A percentile compares a stretch with the other conserved stretches of the same genome.
phyloP scores from a whole-genome alignment of 1,284 basidiomycete species.

The Caloboletus inedulis region DNA sequence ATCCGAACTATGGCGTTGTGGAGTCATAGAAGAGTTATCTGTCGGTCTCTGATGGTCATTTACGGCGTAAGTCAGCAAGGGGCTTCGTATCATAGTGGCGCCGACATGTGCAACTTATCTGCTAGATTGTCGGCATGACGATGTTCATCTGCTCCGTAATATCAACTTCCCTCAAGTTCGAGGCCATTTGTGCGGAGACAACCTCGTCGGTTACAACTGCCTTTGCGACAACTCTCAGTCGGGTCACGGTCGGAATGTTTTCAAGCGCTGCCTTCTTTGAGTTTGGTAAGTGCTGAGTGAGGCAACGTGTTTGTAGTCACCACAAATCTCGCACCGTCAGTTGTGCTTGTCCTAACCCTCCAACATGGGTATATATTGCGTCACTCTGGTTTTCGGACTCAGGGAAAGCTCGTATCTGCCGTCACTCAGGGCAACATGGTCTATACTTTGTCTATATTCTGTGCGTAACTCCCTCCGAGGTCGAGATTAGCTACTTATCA shows the following conservation, averaged over 20 bases:
- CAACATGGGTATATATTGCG: not conserved
- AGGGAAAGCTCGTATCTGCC: not conserved
- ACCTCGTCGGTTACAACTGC: conserved; percentile 2
- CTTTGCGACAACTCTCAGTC: not conserved
- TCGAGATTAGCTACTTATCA: not conserved
- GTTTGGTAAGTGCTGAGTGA: not conserved
- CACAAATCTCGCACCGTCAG: not conserved
- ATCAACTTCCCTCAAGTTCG: conserved; percentile 4
- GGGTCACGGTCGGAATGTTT: conserved; percentile 6
- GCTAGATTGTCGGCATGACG: not conserved
- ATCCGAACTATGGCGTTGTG: conserved; percentile 11
- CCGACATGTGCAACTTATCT: not conserved
- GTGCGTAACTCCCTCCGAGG: not conserved
- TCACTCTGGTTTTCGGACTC: not conserved
- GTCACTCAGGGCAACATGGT: not conserved
- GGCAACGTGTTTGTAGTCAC: not conserved
- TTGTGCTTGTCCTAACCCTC: conserved; percentile 4
- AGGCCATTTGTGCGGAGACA: conserved; percentile 3
- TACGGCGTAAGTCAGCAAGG: not conserved
- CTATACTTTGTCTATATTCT: not conserved
- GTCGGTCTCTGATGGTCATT: not conserved
- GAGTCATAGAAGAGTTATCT: not conserved
- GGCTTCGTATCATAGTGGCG: not conserved
- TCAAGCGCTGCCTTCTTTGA: conserved; percentile 9
- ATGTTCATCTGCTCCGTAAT: conserved; percentile 2